Evolutionary conservation across 2,329 filamentous ascomycete genomes (phyloP), one percentile per base, ranked within the genome.

Genomic region (Curvularia sp.): DNA sequence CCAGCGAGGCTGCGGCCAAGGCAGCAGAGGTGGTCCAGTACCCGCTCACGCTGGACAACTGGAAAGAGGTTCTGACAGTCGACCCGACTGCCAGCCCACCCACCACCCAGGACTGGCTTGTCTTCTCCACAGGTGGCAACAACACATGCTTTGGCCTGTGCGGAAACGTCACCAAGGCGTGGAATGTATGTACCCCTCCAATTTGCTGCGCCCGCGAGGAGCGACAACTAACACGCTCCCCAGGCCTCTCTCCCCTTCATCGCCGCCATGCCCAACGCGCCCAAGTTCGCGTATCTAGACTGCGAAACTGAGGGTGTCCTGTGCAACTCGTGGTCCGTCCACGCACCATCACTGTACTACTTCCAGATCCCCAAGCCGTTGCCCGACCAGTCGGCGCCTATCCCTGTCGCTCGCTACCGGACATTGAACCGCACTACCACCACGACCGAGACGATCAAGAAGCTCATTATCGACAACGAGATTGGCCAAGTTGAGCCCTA

Each of bases 141-240:
- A 89, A 87, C 80, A 92, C 90, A 30, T 94, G 91, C 80, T 89
- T 84, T 73, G 90, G 89, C 67, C 82, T 85, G 71, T 94, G 91
- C 78, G 82, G 73, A 41, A 81, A 80, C 59, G 78, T 88, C 52
- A 89, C 92, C 70, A 79, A 80, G 56, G 89, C 89, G 23, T 83
- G 80, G 79, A 82, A 83, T 68, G 80, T 82, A 73, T 60, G 78
- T 69, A 47, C 2, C 28, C 39, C n/a, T 4, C 55, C 2, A 30
- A 30, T 5, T 13, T 5, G 10, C 21, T 13, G 28, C n/a, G n/a
- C 9, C 36, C n/a, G 2, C 4, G 61, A 25, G 18, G 39, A 1
- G 36, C 32, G 21, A 30, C n/a, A n/a, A 38, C 53, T 64, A 23
- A 64, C 49, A 42, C 34, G 8, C 8, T 2, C 7, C 34, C 19